Evolutionary conservation across 2,329 filamentous ascomycete species (phyloP).

Genomic region (Pseudogymnoascus sp.): DNA sequence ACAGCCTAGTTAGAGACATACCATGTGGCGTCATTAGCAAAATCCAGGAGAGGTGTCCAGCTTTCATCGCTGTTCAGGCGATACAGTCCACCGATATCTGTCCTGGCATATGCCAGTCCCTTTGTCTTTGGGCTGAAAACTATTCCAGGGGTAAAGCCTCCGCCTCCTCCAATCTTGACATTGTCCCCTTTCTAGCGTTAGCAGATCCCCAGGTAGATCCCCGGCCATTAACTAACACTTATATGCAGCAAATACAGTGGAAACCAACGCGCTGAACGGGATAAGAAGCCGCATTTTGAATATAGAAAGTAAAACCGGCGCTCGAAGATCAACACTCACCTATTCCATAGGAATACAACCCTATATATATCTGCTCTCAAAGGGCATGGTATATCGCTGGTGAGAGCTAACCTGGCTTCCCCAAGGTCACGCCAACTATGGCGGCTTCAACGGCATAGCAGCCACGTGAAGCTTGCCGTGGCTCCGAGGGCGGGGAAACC

Average conservation of each 20-base stretch:
- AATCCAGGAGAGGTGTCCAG: conserved; percentile 46
- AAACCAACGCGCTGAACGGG: conserved; percentile 1
- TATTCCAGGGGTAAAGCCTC: conserved; percentile 48
- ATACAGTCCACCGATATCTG: conserved; percentile 50
- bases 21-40: conserved; percentile 38
- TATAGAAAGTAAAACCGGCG: neutral
- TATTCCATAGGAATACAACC: neutral
- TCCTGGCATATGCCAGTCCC: conserved; percentile 46
- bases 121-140: conserved; percentile 45
- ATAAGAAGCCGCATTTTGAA: conserved; percentile 4
- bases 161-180: conserved; percentile 45
- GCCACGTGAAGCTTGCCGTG: neutral
- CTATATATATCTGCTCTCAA: neutral
- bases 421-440: neutral
- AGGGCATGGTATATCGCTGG: neutral
- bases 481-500: neutral
- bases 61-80: conserved; percentile 45
- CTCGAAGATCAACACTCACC: neutral
- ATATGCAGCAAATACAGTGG: conserved; percentile 4
- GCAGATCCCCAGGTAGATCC: neutral
- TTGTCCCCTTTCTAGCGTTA: conserved; percentile 32
- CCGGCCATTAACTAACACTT: neutral
- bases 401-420: neutral
- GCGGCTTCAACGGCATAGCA: neutral
- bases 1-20: conserved; percentile 15